Evolutionary conservation across 768 basidiomycete genomes (phyloP), one percentile per base, ranked within the genome.

Genomic region (Amanita brunnescens): DNA sequence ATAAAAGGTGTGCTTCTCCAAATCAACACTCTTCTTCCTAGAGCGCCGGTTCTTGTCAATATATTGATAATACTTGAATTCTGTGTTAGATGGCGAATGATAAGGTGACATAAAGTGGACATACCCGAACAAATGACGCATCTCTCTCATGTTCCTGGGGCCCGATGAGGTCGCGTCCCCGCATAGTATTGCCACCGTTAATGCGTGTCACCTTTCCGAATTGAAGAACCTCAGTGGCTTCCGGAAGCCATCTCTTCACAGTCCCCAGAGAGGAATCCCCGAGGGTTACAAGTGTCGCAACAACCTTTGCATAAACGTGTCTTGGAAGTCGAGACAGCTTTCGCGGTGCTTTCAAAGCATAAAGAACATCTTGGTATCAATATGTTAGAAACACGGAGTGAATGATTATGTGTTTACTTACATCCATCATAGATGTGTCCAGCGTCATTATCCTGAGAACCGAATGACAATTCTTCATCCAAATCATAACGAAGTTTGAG

Each of bases 101-200:
- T 29, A 33, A 54, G 38, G 40, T 39, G 14, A 58, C n/a, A 14
- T 21, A 38, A 18, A 24, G n/a, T 24, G 21, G 29, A 50, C 66
- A 12, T 58, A 71, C 70, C 35, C 62, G 48, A 14, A 71, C 61
- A 61, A 56, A 70, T 20, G 62, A 54, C 21, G 65, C 62, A 58
- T 70, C 67, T 5, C 63, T 51, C 6, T 39, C 24, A 43, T 67
- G 65, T 9, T 60, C 59, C 26, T 7, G 24, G 10, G 13, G 26
- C 43, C 38, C 43, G 6, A 42, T 52, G 9, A 66, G 34, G 1
- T 33, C 29, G 4, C 58, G 51, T 1, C 66, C 58, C 35, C 56
- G 49, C 47, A 68, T 64, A 8, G 51, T 55, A 51, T 70, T 67
- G 7, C 69, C 70, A 30, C 57, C 64, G 32, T 61, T 52, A 4